Evolutionary conservation across 2,329 filamentous ascomycete species (phyloP).

Genomic region (Penicillium nordicum): DNA sequence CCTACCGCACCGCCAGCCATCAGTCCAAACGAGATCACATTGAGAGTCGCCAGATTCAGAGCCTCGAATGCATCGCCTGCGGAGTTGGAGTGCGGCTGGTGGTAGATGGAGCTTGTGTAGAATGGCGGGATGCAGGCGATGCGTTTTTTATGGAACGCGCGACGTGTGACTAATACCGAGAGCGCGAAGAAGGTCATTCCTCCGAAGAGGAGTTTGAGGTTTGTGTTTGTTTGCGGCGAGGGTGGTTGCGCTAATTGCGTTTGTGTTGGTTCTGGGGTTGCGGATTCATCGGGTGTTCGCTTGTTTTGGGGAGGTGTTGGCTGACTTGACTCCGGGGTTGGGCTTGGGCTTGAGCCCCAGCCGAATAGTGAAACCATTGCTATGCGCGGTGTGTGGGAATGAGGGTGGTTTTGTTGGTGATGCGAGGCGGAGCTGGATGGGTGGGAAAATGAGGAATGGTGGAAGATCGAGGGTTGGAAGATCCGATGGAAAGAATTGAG

Average conservation of each 20-base stretch:
- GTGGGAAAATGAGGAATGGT: background rate
- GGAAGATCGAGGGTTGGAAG: no score
- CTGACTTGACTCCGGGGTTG: slow-evolving; percentile 8
- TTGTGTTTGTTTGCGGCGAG: slow-evolving; percentile 21
- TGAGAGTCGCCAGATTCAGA: slow-evolving; percentile 80
- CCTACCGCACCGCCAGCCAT: slow-evolving; percentile 69
- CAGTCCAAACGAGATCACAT: slow-evolving; percentile 72
- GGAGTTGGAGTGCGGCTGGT: slow-evolving; percentile 54
- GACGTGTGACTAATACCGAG: slow-evolving; percentile 67
- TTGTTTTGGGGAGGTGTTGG: slow-evolving; percentile 6
- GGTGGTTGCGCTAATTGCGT: slow-evolving; percentile 13
- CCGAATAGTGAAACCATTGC: slow-evolving; percentile 28
- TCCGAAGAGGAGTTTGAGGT: slow-evolving; percentile 61
- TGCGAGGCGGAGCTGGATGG: background rate
- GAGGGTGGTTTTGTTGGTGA: background rate
- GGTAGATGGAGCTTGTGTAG: slow-evolving; percentile 55
- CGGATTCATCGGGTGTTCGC: slow-evolving; percentile 3
- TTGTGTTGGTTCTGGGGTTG: slow-evolving; percentile 5
- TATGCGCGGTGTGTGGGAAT: background rate
- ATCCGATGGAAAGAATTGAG: background rate
- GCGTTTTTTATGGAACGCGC: slow-evolving; percentile 64
- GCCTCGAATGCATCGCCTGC: slow-evolving; percentile 76
- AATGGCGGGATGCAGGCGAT: slow-evolving; percentile 64
- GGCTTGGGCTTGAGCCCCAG: slow-evolving; percentile 21
- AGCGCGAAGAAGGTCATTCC: slow-evolving; percentile 73